Evolutionary conservation across 2,329 filamentous ascomycete genomes (phyloP), one percentile per base, ranked within the genome.

Genomic region (Exophiala phaeomuriformis): DNA sequence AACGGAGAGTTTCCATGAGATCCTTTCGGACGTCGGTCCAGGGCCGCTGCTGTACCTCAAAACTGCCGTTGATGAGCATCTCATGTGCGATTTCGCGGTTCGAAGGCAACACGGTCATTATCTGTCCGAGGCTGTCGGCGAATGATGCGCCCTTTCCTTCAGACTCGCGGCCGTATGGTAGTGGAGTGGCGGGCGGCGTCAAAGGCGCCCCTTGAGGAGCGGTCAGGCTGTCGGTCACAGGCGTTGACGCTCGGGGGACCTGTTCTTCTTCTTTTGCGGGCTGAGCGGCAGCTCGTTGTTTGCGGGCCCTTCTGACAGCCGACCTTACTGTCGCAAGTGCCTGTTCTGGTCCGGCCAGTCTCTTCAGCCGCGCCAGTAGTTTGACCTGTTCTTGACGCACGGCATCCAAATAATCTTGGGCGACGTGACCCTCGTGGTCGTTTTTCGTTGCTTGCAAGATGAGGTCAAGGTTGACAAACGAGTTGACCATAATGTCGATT

Each of bases 401-500:
- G n/a, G 81, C 82, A 60, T 82, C 75, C 35, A 76, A 74, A 62
- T 84, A 85, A 53, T 85, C 82, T 40, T 77, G 77, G 2, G 81
- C 79, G 36, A 82, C 82, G 49, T 80, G 78, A 42, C 81, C 82
- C 5, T 76, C 75, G 28, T 71, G 77, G 51, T 83, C 80, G 58
- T 82, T 76, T 63, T 84, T 84, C 55, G 84, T 81, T 2, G 79
- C 81, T 65, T 84, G 81, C 79, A 82, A 82, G 10, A 85, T 85
- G 12, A 81, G 74, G 62, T 85, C 82, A 12, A 85, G 70, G 63
- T 83, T 81, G 39, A 83, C 78, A 61, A 84, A 85, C 29, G 82
- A 81, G 6, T 78, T 80, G 12, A 85, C 72, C 82, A 85, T 84
- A 37, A 81, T 82, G 59, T 84, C 80, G 55, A 84, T 76, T 43